Evolutionary conservation across 2,329 filamentous ascomycete species (phyloP).

Genomic region (Monilinia laxa): DNA sequence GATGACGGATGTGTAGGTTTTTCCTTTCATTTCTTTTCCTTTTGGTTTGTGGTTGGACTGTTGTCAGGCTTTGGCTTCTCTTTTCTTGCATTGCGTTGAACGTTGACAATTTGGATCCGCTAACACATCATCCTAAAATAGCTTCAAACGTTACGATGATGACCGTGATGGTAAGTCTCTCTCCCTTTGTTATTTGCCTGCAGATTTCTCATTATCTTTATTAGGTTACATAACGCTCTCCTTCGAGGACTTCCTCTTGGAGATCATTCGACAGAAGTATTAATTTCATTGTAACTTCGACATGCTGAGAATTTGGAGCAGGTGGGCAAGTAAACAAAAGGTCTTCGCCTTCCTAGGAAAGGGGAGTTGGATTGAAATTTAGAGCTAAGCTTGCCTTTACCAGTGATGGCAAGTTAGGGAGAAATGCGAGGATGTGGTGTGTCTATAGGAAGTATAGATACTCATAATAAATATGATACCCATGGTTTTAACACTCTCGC

Average conservation of each 20-base stretch:
- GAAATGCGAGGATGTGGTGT: neutral
- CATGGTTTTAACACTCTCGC: neutral
- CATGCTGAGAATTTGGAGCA: too few relatives aligned
- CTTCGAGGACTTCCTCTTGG: slow-evolving; percentile 49
- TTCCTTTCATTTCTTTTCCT: neutral
- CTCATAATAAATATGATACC: slow-evolving; percentile 26
- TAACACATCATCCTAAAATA: slow-evolving; percentile 1
- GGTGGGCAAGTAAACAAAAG: neutral
- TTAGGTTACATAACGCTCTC: slow-evolving; percentile 70
- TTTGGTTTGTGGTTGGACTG: neutral
- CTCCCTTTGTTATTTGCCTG: neutral
- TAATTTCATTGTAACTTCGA: neutral
- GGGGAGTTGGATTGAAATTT: neutral
- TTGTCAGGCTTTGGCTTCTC: neutral
- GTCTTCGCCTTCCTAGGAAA: neutral
- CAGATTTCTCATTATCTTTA: neutral
- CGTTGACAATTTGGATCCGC: neutral
- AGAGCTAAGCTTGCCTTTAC: neutral
- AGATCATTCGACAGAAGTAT: slow-evolving; percentile 39
- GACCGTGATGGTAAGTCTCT: slow-evolving; percentile 71
- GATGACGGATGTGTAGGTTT: slow-evolving; percentile 81
- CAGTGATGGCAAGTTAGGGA: neutral
- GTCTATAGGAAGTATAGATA: slow-evolving; percentile 13
- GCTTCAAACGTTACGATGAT: slow-evolving; percentile 96
- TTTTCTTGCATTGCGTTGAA: neutral